These are phyloP conservation scores for Pestalotiopsis sp. DNA, from an alignment of 2,329 filamentous ascomycete genomes.

Conservation along the genomic window DNA sequence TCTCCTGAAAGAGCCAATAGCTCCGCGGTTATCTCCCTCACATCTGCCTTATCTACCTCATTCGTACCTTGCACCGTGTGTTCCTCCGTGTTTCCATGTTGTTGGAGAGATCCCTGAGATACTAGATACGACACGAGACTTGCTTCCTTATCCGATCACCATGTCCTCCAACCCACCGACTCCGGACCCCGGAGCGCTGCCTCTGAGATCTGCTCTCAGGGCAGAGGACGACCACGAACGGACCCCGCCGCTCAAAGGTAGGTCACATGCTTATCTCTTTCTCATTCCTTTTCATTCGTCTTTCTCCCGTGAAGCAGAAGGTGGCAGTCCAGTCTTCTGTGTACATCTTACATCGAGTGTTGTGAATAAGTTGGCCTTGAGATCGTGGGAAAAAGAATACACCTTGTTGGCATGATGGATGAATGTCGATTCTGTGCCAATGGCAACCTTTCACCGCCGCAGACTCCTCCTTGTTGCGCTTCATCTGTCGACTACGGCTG, in stretches of 20 bases:
- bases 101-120: not conserved
- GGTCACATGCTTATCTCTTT: conserved; percentile 15
- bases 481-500: not conserved
- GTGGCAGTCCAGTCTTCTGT: not conserved
- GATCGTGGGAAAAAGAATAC: not conserved
- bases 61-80: not conserved
- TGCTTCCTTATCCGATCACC: not conserved
- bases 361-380: not conserved
- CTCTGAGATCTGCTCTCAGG: conserved; percentile 32
- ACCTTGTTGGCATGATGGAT: not conserved
- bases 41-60: no score
- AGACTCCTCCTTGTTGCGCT: not conserved
- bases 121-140: not conserved
- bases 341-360: not conserved
- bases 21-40: no score
- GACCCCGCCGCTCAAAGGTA: conserved; percentile 27
- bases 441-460: not conserved
- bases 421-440: not conserved
- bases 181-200: conserved; percentile 23
- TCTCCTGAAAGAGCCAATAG: no score
- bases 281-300: not conserved
- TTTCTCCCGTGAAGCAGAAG: not conserved
- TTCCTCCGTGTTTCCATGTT: not conserved
- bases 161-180: conserved; percentile 16
- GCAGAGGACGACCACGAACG: conserved; percentile 31